Evolutionary conservation across 495 filamentous ascomycete genomes (phyloP).

Genomic region (Penicillium simplicissimum): DNA sequence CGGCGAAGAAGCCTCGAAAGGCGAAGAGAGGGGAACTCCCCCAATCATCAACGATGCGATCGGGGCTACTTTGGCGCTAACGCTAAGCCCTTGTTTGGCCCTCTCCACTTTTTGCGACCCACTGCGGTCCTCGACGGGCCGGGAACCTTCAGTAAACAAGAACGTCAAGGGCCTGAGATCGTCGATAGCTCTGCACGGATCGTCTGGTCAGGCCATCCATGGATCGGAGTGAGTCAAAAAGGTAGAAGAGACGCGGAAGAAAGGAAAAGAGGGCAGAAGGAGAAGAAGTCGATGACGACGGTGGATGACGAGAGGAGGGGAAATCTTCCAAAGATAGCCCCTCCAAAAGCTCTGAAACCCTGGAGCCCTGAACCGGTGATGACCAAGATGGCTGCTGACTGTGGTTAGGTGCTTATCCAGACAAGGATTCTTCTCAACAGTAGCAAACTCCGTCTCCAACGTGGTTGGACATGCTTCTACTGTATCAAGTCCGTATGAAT

Average conservation of each 20-base stretch:
- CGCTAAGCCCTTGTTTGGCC: conserved; percentile 22
- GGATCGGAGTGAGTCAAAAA: conserved; percentile 9
- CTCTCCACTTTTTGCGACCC: conserved; percentile 26
- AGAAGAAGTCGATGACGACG: background rate
- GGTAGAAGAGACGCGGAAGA: background rate
- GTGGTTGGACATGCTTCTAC: conserved; percentile 15
- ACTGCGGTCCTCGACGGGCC: conserved; percentile 35
- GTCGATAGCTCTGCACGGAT: conserved; percentile 21
- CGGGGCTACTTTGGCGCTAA: conserved; percentile 21
- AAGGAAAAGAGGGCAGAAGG: background rate
- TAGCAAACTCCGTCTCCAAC: background rate
- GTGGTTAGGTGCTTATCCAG: conserved; percentile 3
- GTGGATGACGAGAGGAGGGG: background rate
- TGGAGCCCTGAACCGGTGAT: background rate
- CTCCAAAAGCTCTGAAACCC: background rate
- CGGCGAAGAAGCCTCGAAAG: conserved; percentile 16
- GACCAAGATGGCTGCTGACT: background rate
- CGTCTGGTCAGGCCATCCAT: conserved; percentile 12
- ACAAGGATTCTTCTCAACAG: background rate
- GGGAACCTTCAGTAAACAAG: conserved; percentile 34
- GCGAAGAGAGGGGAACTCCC: conserved; percentile 17
- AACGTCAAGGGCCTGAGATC: conserved; percentile 18
- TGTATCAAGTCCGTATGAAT: background rate
- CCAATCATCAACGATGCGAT: conserved; percentile 24
- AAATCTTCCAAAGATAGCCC: conserved; percentile 1